Conservation (phyloP, 139 green algal species). For the Volvox reticuliferus region DNA sequence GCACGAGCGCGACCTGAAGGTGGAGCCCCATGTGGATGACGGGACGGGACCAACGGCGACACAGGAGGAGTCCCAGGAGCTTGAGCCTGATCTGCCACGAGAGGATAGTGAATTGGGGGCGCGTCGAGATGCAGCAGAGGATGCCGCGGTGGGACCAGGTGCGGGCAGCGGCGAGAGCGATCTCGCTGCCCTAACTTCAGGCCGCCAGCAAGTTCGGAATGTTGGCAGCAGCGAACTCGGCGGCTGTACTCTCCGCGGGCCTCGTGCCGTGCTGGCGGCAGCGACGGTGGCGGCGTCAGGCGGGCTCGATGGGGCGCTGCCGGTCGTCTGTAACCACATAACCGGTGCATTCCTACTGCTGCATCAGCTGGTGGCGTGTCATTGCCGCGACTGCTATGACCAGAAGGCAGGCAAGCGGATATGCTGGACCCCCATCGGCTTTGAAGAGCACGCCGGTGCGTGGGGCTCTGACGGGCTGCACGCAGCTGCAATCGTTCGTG, state of each 20-base stretch:
- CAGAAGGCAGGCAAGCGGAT: background rate
- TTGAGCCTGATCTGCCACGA: background rate
- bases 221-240: background rate
- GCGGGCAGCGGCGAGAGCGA: background rate
- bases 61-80: background rate
- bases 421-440: constrained; percentile 23
- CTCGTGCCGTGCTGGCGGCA: background rate
- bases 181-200: background rate
- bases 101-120: background rate
- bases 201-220: background rate
- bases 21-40: background rate
- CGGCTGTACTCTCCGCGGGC: background rate
- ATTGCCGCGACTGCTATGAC: background rate
- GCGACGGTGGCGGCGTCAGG: background rate
- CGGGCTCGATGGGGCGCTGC: background rate
- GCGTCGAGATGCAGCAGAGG: background rate
- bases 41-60: background rate
- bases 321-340: background rate
- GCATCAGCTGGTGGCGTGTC: constrained; percentile 9
- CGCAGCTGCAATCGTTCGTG: too few species aligned
- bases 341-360: constrained; percentile 1
- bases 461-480: background rate
- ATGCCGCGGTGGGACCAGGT: background rate
- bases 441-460: constrained; percentile 39
- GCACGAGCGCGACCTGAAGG: background rate